Conservation (phyloP, 1,284 basidiomycete genomes). For the Leccinum griseonigrum region DNA sequence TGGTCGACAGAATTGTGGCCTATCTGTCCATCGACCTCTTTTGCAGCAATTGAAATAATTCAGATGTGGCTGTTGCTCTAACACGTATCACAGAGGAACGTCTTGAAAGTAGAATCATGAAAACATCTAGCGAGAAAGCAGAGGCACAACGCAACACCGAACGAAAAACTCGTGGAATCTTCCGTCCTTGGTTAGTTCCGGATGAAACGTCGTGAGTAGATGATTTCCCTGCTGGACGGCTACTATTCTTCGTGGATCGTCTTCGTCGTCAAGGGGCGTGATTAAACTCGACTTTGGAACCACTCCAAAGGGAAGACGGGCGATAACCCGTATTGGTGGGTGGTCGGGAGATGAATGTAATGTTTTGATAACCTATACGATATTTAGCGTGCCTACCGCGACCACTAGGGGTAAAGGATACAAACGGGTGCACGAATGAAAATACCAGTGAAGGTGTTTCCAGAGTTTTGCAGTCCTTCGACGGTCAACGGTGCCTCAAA, state of each 20-base stretch:
- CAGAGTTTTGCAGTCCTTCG: slow-evolving; percentile 58
- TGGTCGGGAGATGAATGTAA: slow-evolving; percentile 44
- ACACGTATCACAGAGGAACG: not conserved
- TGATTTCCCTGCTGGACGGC: slow-evolving; percentile 85
- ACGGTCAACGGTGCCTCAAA: slow-evolving; percentile 82
- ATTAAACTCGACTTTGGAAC: slow-evolving; percentile 50
- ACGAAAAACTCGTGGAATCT: slow-evolving; percentile 91
- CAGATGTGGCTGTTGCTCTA: not conserved
- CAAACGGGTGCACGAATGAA: slow-evolving; percentile 94
- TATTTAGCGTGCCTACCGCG: not conserved
- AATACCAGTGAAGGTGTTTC: slow-evolving; percentile 76
- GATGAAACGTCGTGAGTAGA: slow-evolving; percentile 92
- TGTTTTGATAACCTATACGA: slow-evolving; percentile 56
- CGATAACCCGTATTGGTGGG: slow-evolving; percentile 64
- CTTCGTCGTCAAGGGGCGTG: slow-evolving; percentile 33
- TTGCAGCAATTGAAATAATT: not conserved
- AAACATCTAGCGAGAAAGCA: slow-evolving; percentile 13
- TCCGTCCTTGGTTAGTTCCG: slow-evolving; percentile 85
- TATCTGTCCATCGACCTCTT: not conserved
- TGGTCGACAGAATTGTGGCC: not conserved
- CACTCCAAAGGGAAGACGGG: slow-evolving; percentile 63
- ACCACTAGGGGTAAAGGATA: slow-evolving; percentile 1
- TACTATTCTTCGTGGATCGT: slow-evolving; percentile 68
- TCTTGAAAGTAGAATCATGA: not conserved
- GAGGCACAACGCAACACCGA: slow-evolving; percentile 53